Base-by-base conservation (phyloP, 2,329 filamentous ascomycete species). In the Sarocladiaceae sp. region DNA sequence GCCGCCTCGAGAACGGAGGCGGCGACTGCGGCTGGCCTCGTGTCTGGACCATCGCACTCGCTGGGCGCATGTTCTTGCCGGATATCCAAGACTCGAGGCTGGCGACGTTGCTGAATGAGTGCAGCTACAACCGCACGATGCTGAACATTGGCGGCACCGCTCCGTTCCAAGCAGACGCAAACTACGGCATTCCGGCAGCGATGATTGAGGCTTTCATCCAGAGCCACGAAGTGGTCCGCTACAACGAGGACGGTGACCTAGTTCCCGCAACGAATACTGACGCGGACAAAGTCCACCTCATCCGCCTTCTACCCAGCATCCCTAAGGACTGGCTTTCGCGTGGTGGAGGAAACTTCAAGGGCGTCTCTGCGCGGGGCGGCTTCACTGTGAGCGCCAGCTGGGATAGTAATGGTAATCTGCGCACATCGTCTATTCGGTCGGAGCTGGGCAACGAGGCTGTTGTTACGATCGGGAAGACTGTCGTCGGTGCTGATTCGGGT, bases 21-120 rank as follows among this genome's bases (percentile, higher is more conserved):
- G 69, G 65, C 2, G 63, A 67, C 43, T 72, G 68, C 1, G 70
- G 70, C 2, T 74, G 69, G 70, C 69, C 66, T 23, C 62, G 69
- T 18, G 68, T 67, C 16, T 73, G 69, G 70, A 24, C 67, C 0
- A 61, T 70, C 33, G 68, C 67, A 33, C 53, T 72, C 43, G 43
- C 34, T 20, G 48, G 46, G 13, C 41, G 48, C 12, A 26, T 46
- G 16, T 37, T 45, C 34, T 26, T 24, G 6, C 44, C 44, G 3
- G 34, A 46, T 19, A 20, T 46, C 24, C 26, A 40, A 15, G 33
- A 46, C 26, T 15, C 34, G 6, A 27, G 27, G n/a, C 24, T 42
- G 6, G 35, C 19, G 31, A 42, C 44, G 16, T 31, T 20, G 6
- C 19, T 46, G 4, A 39, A 41, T 31, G 44, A 46, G 29, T 43